A percentile compares a stretch with the other conserved stretches of the same genome.
These are phyloP conservation scores for Apiotrichum brassicae DNA, from an alignment of 1,284 basidiomycete genomes.

Conservation along the genomic window DNA sequence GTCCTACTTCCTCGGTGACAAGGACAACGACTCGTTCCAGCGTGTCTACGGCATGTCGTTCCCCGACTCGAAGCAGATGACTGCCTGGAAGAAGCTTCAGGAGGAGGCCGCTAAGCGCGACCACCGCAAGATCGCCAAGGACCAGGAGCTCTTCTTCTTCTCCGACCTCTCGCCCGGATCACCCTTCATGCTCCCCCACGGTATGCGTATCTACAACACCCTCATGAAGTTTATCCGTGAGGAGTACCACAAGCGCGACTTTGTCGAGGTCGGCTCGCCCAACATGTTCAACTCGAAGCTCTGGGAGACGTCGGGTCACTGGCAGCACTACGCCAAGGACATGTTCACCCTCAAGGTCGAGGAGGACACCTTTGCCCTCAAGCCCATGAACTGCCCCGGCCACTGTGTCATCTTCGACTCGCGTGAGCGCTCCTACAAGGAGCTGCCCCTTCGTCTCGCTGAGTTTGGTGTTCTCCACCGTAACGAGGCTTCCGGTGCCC, in stretches of 20 bases:
- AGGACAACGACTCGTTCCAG: conserved; percentile 90
- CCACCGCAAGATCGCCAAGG: conserved; percentile 91
- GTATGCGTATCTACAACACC: conserved; percentile 94
- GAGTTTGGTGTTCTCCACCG: conserved; percentile 98
- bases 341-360: conserved; percentile 94
- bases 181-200: conserved; percentile 95
- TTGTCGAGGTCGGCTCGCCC: conserved; percentile 76
- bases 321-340: conserved; percentile 95
- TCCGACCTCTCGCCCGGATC: conserved; percentile 92
- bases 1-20: conserved; percentile 95
- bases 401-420: conserved; percentile 96
- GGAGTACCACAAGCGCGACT: conserved; percentile 52
- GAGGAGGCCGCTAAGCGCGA: conserved; percentile 96
- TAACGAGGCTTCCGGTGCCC: conserved; percentile 92
- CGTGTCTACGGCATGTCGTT: conserved; percentile 98
- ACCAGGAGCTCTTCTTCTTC: conserved; percentile 99
- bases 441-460: conserved; percentile 93
- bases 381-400: conserved; percentile 99
- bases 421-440: conserved; percentile 88
- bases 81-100: conserved; percentile 93
- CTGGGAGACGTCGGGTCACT: conserved; percentile 98
- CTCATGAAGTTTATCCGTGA: conserved; percentile 85
- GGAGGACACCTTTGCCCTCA: conserved; percentile 89
- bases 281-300: conserved; percentile 97
- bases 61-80: conserved; percentile 93